phyloP scores from a whole-genome alignment of 140 eudicot genomes.

The Cichorium intybus region DNA sequence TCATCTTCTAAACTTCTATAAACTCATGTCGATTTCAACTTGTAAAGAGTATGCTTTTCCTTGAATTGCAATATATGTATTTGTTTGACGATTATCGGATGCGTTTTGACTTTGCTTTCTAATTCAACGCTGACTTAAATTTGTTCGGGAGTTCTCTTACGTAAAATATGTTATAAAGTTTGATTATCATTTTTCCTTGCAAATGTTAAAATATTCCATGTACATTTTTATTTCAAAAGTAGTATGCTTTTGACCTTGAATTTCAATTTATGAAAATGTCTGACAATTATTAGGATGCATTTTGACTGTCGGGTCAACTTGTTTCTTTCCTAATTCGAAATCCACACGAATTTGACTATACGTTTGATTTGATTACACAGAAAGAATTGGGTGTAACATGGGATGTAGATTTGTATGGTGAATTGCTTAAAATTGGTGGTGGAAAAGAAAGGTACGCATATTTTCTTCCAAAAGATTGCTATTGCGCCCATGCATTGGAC shows the following conservation, averaged over 20 bases:
- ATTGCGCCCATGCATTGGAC: background rate
- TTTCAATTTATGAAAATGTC: no score
- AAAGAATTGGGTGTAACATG: constrained; percentile 86
- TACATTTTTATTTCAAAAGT: no score
- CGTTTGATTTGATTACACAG: constrained; percentile 42
- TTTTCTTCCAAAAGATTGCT: background rate
- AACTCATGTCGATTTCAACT: background rate
- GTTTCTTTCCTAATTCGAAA: background rate
- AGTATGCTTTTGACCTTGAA: background rate
- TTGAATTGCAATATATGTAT: no score
- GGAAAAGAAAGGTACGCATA: constrained; percentile 90
- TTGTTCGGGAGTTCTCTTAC: no score
- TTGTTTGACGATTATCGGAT: no score
- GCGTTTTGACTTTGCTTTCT: no score
- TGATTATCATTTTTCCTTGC: no score
- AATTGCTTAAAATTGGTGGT: constrained; percentile 97
- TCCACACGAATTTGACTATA: constrained; percentile 1
- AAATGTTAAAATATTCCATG: no score
- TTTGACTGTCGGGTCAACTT: constrained; percentile 8
- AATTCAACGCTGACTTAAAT: no score
- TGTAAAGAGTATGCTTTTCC: no score
- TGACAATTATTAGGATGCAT: background rate
- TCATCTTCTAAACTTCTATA: background rate
- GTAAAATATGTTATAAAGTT: no score
- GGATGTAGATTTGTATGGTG: constrained; percentile 98